A percentile compares a stretch with the other conserved stretches of the same genome.
These are phyloP conservation scores for Geotrichum cucujoidarum DNA, from an alignment of 1,139 yeast species.

Conservation along the genomic window DNA sequence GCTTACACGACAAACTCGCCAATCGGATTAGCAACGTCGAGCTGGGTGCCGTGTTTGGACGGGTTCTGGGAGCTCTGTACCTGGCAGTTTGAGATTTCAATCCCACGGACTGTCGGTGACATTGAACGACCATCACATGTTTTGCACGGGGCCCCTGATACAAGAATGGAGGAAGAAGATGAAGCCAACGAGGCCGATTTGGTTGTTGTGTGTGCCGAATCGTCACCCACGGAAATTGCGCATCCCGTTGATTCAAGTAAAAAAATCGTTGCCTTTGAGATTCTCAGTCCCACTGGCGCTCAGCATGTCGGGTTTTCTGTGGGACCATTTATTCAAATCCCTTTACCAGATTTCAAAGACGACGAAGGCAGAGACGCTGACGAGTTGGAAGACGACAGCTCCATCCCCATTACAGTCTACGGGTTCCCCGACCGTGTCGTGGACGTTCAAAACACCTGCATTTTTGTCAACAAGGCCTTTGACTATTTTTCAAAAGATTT, in stretches of 20 bases:
- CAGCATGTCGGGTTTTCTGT: slow-evolving; percentile 96
- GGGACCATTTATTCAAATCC: slow-evolving; percentile 72
- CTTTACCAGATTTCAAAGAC: slow-evolving; percentile 40
- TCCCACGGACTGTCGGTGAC: slow-evolving; percentile 76
- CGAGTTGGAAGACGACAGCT: slow-evolving; percentile 37
- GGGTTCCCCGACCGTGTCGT: slow-evolving; percentile 53
- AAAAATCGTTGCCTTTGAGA: slow-evolving; percentile 72
- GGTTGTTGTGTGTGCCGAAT: slow-evolving; percentile 73
- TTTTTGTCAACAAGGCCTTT: slow-evolving; percentile 70
- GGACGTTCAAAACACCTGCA: slow-evolving; percentile 67
- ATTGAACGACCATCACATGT: slow-evolving; percentile 41
- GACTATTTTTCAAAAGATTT: slow-evolving; percentile 82
- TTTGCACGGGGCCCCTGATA: slow-evolving; percentile 8
- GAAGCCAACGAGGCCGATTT: slow-evolving; percentile 55
- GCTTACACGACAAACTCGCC: slow-evolving; percentile 82
- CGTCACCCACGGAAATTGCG: slow-evolving; percentile 45
- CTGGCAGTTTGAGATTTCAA: slow-evolving; percentile 83
- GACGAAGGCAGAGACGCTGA: slow-evolving; percentile 38
- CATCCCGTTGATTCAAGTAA: slow-evolving; percentile 61
- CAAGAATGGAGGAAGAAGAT: slow-evolving; percentile 35
- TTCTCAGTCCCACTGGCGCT: slow-evolving; percentile 83
- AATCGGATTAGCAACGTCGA: slow-evolving; percentile 73
- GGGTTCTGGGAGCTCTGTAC: slow-evolving; percentile 83
- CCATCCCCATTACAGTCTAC: slow-evolving; percentile 48
- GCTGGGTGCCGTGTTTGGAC: slow-evolving; percentile 96